Conservation (phyloP, 1,284 basidiomycete species). For the Phaffia rhodozyma region DNA sequence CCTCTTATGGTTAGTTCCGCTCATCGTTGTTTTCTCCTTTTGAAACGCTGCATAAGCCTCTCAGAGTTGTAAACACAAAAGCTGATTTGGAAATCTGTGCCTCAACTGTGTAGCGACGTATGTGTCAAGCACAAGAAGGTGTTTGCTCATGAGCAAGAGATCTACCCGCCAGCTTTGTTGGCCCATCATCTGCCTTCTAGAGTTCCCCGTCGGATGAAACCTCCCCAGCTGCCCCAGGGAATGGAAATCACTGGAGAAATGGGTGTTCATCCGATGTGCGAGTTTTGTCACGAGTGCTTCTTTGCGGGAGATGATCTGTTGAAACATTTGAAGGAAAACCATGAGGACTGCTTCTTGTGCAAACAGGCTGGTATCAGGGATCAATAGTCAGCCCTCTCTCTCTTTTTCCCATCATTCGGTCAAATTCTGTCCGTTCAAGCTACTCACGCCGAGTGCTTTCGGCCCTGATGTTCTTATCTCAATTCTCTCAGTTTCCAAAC, state of each 20-base stretch:
- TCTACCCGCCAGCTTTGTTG: constrained; percentile 63
- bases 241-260: constrained; percentile 27
- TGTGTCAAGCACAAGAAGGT: constrained; percentile 87
- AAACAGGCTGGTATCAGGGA: constrained; percentile 63
- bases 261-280: constrained; percentile 68
- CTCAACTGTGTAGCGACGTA: constrained; percentile 51
- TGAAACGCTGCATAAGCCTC: background rate
- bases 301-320: constrained; percentile 89
- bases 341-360: constrained; percentile 96
- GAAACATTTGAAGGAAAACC: constrained; percentile 79
- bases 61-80: background rate
- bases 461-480: background rate
- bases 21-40: background rate
- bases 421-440: background rate
- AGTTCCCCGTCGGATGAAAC: constrained; percentile 39
- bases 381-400: constrained; percentile 58
- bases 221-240: constrained; percentile 22
- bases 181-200: constrained; percentile 67
- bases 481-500: constrained; percentile 53
- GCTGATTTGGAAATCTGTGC: background rate
- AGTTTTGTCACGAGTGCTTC: constrained; percentile 82
- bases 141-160: constrained; percentile 85
- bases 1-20: constrained; percentile 53
- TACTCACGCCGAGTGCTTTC: background rate
- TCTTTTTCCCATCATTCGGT: constrained; percentile 19